Percentiles rank a stretch among this genome's conserved stretches.
These are phyloP conservation scores for Monosporascus sp. DNA, from an alignment of 2,329 filamentous ascomycete genomes.

Conservation along the genomic window DNA sequence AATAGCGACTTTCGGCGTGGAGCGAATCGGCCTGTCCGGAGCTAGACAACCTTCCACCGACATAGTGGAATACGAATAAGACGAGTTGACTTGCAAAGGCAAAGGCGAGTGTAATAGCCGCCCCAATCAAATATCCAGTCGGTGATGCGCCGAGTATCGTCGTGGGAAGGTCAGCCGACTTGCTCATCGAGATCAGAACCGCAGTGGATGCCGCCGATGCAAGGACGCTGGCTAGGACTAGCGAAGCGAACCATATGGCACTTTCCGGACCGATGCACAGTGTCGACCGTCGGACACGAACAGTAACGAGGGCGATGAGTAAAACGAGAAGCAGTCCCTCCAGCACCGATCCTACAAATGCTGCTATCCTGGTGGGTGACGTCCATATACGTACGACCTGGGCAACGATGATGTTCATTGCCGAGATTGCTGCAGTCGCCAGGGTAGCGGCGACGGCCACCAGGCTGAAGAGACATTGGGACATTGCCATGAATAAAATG, in stretches of 20 bases:
- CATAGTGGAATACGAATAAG: constrained; percentile 42
- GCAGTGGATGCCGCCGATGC: constrained; percentile 40
- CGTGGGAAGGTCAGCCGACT: constrained; percentile 21
- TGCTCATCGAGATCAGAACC: constrained; percentile 36
- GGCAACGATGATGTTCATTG: constrained; percentile 36
- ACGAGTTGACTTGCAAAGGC: constrained; percentile 42
- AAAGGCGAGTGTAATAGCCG: constrained; percentile 39
- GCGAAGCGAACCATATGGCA: constrained; percentile 29
- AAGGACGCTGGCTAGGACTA: constrained; percentile 33
- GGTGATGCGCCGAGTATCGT: constrained; percentile 28
- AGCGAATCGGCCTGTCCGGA: constrained; percentile 23
- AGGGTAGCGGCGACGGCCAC: constrained; percentile 33
- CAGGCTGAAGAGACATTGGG: constrained; percentile 28
- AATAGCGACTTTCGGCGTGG: constrained; percentile 25
- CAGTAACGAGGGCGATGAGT: constrained; percentile 27
- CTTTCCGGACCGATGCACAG: constrained; percentile 18
- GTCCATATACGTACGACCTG: constrained; percentile 24
- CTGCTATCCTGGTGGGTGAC: constrained; percentile 28
- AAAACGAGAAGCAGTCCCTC: constrained; percentile 32
- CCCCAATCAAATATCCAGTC: constrained; percentile 36
- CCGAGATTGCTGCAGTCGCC: constrained; percentile 34
- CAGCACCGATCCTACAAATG: constrained; percentile 32
- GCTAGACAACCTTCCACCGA: constrained; percentile 29
- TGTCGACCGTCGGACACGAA: constrained; percentile 21
- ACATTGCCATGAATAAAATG: constrained; percentile 28